These are phyloP conservation scores for Millerago galiae DNA, from an alignment of 805 yeast genomes.

Conservation along the genomic window DNA sequence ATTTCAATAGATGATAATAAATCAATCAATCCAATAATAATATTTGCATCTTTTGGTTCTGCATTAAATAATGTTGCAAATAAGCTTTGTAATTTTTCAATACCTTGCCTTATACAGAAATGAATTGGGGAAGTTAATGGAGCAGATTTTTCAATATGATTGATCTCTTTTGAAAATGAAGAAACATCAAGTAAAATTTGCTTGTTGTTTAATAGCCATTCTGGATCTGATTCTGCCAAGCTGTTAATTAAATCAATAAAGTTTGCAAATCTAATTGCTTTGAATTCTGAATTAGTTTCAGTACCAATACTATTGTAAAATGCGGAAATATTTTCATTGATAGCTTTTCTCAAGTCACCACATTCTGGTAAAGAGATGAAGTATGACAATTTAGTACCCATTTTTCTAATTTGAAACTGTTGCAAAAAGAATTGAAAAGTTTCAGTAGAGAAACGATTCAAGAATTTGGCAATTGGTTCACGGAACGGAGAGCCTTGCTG, in stretches of 20 bases:
- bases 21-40: constrained; percentile 36
- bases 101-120: constrained; percentile 66
- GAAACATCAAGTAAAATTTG: constrained; percentile 38
- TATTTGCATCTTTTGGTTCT: constrained; percentile 30
- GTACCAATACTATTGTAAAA: constrained; percentile 42
- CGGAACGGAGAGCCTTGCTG: constrained; percentile 87
- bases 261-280: constrained; percentile 65
- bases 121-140: constrained; percentile 53
- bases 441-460: constrained; percentile 76
- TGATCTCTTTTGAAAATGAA: constrained; percentile 37
- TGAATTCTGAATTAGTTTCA: constrained; percentile 46
- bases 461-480: constrained; percentile 78
- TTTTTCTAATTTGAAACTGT: constrained; percentile 55
- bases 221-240: constrained; percentile 39
- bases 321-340: constrained; percentile 44
- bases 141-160: constrained; percentile 33
- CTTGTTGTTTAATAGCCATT: constrained; percentile 54
- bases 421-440: constrained; percentile 63
- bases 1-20: constrained; percentile 39
- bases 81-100: constrained; percentile 50
- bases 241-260: constrained; percentile 59
- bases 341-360: constrained; percentile 46
- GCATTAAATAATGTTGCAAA: constrained; percentile 33
- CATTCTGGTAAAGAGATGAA: constrained; percentile 54
- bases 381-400: constrained; percentile 60